Conservation (phyloP, 2,329 filamentous ascomycete species). For the Ophiocordyceps sinensis region DNA sequence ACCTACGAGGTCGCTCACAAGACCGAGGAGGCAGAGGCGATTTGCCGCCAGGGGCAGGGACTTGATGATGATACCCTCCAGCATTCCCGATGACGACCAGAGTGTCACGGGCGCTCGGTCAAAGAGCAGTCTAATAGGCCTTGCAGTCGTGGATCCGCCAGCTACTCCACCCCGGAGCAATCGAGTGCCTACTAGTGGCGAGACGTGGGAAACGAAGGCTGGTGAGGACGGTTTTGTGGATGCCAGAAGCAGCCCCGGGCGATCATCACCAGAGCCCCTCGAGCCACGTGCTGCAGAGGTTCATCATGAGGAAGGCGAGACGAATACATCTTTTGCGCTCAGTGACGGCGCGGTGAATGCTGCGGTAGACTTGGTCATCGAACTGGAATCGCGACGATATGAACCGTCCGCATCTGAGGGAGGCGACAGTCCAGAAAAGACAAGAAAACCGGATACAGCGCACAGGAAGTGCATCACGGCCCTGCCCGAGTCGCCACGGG, state of each 20-base stretch:
- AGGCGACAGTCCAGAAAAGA: conserved; percentile 7
- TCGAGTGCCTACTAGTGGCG: conserved; percentile 1
- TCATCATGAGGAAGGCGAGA: not conserved
- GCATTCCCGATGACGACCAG: conserved; percentile 5
- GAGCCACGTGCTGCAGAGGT: not conserved
- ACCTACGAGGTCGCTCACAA: conserved; percentile 7
- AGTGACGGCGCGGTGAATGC: conserved; percentile 32
- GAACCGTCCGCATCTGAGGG: conserved; percentile 7
- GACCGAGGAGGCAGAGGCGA: conserved; percentile 4
- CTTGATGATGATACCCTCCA: conserved; percentile 13
- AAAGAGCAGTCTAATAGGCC: not conserved
- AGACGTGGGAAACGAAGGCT: conserved; percentile 22
- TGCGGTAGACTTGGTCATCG: conserved; percentile 32
- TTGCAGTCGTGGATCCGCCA: conserved; percentile 1
- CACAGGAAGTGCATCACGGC: conserved; percentile 3
- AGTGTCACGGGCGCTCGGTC: conserved; percentile 6
- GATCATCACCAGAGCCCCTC: conserved; percentile 3
- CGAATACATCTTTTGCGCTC: conserved; percentile 22
- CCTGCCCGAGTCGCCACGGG: conserved; percentile 3
- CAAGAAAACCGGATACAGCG: conserved; percentile 1
- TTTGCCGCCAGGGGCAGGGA: not conserved
- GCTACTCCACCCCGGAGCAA: conserved; percentile 7
- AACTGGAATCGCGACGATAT: conserved; percentile 29
- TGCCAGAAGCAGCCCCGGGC: conserved; percentile 28
- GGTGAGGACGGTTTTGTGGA: conserved; percentile 35